phyloP scores from a whole-genome alignment of 2,329 filamentous ascomycete genomes.

The Alternaria tenuissima region DNA sequence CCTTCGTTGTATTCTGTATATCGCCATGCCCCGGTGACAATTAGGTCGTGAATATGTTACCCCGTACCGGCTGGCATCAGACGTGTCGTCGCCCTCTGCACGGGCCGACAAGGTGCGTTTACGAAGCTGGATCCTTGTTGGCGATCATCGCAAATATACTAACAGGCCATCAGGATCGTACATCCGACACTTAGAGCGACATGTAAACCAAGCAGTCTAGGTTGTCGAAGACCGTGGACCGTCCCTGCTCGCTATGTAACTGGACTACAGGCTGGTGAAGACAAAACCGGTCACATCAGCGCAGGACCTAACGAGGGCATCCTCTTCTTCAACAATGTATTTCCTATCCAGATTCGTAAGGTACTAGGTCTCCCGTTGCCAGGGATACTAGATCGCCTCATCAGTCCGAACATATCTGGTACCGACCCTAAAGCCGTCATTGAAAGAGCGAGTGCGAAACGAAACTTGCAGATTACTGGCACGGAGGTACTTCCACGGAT shows the following conservation, averaged over 20 bases:
- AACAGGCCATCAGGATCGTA: conserved; percentile 27
- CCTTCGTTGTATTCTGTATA: neutral
- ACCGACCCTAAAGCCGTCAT: conserved; percentile 64
- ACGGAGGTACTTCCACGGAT: conserved; percentile 83
- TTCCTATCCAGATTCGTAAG: conserved; percentile 78
- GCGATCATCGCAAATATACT: conserved; percentile 35
- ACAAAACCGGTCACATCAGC: conserved; percentile 83
- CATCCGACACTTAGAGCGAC: conserved; percentile 11
- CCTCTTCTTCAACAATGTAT: conserved; percentile 91
- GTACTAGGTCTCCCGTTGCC: conserved; percentile 63
- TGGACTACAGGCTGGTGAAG: conserved; percentile 60
- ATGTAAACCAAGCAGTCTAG: conserved; percentile 3
- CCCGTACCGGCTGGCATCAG: conserved; percentile 28
- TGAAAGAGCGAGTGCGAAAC: conserved; percentile 67
- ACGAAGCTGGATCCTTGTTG: conserved; percentile 25
- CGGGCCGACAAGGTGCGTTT: conserved; percentile 32
- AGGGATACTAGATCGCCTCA: conserved; percentile 60
- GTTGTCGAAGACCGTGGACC: conserved; percentile 11
- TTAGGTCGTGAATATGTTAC: conserved; percentile 23
- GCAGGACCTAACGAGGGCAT: conserved; percentile 79
- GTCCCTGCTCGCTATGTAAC: conserved; percentile 39
- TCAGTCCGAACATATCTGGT: conserved; percentile 60
- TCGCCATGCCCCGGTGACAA: conserved; percentile 24
- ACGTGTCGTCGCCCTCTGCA: conserved; percentile 29
- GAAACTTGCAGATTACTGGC: conserved; percentile 70